These are phyloP conservation scores for Russula sp. DNA, from an alignment of 768 basidiomycete genomes.

Conservation along the genomic window DNA sequence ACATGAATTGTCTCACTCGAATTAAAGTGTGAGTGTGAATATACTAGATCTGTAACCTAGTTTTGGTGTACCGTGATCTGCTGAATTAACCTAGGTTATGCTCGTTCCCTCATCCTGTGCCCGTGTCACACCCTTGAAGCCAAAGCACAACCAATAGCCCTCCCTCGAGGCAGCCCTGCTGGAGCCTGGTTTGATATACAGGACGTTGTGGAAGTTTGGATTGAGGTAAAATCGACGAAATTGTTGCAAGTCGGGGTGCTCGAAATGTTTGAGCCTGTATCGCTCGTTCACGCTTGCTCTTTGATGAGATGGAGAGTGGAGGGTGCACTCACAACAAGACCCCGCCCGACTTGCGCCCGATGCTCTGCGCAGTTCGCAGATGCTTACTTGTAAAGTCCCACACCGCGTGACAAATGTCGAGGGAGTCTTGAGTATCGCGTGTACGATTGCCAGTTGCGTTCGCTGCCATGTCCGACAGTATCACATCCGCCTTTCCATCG, in stretches of 20 bases:
- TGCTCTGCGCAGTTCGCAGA: slow-evolving; percentile 40
- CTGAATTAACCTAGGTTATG: neutral
- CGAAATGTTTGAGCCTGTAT: slow-evolving; percentile 76
- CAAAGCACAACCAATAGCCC: slow-evolving; percentile 80
- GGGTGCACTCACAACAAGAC: slow-evolving; percentile 46
- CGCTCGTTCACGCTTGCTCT: slow-evolving; percentile 7
- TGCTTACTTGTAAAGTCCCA: slow-evolving; percentile 55
- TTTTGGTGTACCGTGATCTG: neutral
- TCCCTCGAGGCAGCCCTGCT: slow-evolving; percentile 75
- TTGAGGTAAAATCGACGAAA: slow-evolving; percentile 56
- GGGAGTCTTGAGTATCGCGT: slow-evolving; percentile 58
- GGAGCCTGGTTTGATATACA: slow-evolving; percentile 71
- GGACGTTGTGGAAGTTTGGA: slow-evolving; percentile 59
- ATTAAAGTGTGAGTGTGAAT: too few relatives aligned
- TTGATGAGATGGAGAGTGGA: neutral
- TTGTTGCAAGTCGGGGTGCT: slow-evolving; percentile 58
- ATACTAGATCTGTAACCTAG: neutral
- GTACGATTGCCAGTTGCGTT: slow-evolving; percentile 66
- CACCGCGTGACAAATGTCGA: slow-evolving; percentile 70
- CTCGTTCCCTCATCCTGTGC: neutral
- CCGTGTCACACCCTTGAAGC: slow-evolving; percentile 35
- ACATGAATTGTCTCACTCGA: too few relatives aligned
- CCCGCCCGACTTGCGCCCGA: slow-evolving; percentile 40
- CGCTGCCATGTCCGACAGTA: slow-evolving; percentile 87
- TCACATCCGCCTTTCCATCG: slow-evolving; percentile 57